Evolutionary conservation across 495 filamentous ascomycete species (phyloP).

Genomic region (Astrocystis sublimbata): DNA sequence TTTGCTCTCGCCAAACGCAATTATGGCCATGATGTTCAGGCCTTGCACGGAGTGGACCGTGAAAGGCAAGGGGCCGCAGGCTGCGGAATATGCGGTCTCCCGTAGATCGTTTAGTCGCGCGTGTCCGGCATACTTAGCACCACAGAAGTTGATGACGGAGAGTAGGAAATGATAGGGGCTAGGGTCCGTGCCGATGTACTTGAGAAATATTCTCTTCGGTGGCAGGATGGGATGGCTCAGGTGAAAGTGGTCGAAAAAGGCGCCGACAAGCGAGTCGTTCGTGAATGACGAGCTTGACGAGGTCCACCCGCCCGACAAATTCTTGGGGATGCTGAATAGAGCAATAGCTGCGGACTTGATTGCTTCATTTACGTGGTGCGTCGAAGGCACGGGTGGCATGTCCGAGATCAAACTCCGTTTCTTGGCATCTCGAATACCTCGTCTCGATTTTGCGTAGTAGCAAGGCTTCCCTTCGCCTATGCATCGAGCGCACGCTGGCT

Average conservation of each 20-base stretch:
- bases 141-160: conserved; percentile 60
- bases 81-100: conserved; percentile 43
- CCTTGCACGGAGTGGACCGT: conserved; percentile 66
- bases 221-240: conserved; percentile 59
- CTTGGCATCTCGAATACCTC: conserved; percentile 49
- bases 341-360: conserved; percentile 10
- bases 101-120: conserved; percentile 43
- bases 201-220: conserved; percentile 45
- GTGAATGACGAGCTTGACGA: conserved; percentile 6
- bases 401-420: conserved; percentile 40
- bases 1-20: conserved; percentile 64
- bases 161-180: conserved; percentile 42
- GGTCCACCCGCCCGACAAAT: conserved; percentile 5
- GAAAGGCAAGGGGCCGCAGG: conserved; percentile 42
- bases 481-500: conserved; percentile 51
- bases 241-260: conserved; percentile 63
- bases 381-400: conserved; percentile 24
- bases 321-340: conserved; percentile 8
- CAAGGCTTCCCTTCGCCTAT: conserved; percentile 46
- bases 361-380: conserved; percentile 12
- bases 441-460: conserved; percentile 54
- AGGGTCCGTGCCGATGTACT: conserved; percentile 29
- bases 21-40: conserved; percentile 64
- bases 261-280: conserved; percentile 32
- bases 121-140: conserved; percentile 48